Conservation (phyloP, 768 basidiomycete species). For the Dioszegia aurantiaca region DNA sequence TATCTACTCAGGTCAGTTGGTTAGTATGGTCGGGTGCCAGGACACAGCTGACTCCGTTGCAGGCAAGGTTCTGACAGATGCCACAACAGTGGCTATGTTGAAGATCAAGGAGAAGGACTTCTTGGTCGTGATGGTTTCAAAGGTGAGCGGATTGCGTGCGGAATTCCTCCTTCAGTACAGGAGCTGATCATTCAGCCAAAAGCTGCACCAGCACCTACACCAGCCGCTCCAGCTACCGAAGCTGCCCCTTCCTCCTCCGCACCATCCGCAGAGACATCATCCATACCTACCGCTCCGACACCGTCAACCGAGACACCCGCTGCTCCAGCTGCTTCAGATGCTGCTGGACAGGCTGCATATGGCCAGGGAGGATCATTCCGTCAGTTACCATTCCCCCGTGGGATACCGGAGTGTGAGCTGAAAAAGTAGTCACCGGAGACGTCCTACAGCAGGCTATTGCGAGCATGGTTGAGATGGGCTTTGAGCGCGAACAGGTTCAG, state of each 20-base stretch:
- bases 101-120: constrained; percentile 99
- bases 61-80: constrained; percentile 90
- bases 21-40: too few species aligned
- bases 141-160: constrained; percentile 65
- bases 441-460: constrained; percentile 72
- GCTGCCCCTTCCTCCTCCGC: constrained; percentile 45
- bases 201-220: constrained; percentile 44
- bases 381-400: constrained; percentile 13
- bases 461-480: constrained; percentile 94
- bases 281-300: constrained; percentile 51
- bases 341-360: constrained; percentile 28
- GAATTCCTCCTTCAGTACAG: constrained; percentile 22
- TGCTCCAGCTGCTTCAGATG: constrained; percentile 49
- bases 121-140: constrained; percentile 97
- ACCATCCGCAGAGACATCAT: constrained; percentile 44
- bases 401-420: constrained; percentile 1
- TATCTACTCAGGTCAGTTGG: constrained; percentile 77
- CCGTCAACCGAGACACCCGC: constrained; percentile 33
- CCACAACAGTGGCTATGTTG: constrained; percentile 80
- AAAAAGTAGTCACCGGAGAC: constrained; percentile 61
- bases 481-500: constrained; percentile 75
- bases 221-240: constrained; percentile 47
- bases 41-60: neutral
- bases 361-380: constrained; percentile 36
- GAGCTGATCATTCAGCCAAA: constrained; percentile 17